Percentiles rank a stretch among this genome's conserved stretches.
phyloP scores from a whole-genome alignment of 176 grass and related monocot genomes.

The Zoysia pacifica region DNA sequence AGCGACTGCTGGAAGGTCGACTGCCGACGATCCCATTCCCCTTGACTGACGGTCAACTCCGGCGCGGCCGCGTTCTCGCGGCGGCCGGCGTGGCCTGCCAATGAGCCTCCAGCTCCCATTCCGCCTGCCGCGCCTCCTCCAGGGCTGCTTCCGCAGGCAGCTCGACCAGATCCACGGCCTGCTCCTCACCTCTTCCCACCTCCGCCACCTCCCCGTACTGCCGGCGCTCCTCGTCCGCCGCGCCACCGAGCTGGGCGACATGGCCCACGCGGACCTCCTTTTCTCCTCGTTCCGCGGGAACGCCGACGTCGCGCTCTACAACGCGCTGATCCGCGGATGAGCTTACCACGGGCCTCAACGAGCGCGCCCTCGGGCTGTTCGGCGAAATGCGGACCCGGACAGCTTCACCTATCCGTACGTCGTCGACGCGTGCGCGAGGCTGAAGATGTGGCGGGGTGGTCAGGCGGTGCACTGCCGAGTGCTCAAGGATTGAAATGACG shows the following conservation, averaged over 20 bases:
- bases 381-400: conserved; percentile 50
- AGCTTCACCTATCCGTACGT: conserved; percentile 54
- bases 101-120: conserved; percentile 8
- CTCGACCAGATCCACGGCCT: conserved; percentile 42
- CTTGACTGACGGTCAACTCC: not conserved
- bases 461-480: conserved; percentile 38
- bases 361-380: conserved; percentile 39
- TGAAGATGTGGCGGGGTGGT: conserved; percentile 12
- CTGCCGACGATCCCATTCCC: no score
- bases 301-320: conserved; percentile 43
- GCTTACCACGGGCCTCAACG: conserved; percentile 41
- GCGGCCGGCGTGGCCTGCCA: not conserved
- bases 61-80: not conserved
- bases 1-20: no score
- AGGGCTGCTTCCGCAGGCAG: conserved; percentile 25
- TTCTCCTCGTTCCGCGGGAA: conserved; percentile 28
- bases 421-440: conserved; percentile 40
- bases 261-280: conserved; percentile 43
- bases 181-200: conserved; percentile 37
- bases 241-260: conserved; percentile 44
- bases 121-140: conserved; percentile 3
- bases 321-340: conserved; percentile 48
- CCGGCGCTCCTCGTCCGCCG: conserved; percentile 51
- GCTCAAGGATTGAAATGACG: conserved; percentile 34
- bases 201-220: conserved; percentile 11